phyloP scores from a whole-genome alignment of 2,329 filamentous ascomycete species.

The Corynespora cassiicola region DNA sequence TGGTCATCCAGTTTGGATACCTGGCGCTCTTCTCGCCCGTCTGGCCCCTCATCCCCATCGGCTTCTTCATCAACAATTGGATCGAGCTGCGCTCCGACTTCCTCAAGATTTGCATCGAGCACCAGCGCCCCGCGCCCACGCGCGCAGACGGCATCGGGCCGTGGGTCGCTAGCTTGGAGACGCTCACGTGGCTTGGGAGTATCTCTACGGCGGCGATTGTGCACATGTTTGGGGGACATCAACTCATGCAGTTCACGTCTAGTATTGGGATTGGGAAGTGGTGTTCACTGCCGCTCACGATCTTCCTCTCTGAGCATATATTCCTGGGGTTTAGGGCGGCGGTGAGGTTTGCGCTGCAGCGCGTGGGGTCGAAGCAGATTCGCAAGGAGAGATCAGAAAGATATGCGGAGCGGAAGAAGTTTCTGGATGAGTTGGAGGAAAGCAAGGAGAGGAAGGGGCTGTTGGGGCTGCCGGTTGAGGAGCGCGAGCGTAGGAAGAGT shows the following conservation, averaged over 20 bases:
- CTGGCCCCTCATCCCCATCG: conserved; percentile 42
- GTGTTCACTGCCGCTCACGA: conserved; percentile 36
- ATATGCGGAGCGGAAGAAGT: conserved; percentile 34
- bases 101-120: conserved; percentile 40
- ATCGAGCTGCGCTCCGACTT: conserved; percentile 43
- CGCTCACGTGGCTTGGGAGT: conserved; percentile 41
- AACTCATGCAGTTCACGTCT: conserved; percentile 15
- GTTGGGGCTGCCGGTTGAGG: conserved; percentile 25
- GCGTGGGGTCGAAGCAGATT: conserved; percentile 37
- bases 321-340: conserved; percentile 37
- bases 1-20: conserved; percentile 45
- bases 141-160: conserved; percentile 41
- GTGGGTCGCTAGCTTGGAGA: conserved; percentile 39
- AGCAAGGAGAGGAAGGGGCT: conserved; percentile 19
- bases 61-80: conserved; percentile 46
- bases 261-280: conserved; percentile 29
- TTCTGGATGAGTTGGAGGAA: conserved; percentile 34
- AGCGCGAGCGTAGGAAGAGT: conserved; percentile 38
- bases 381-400: conserved; percentile 30
- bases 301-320: conserved; percentile 40
- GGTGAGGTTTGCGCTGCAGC: conserved; percentile 30
- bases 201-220: conserved; percentile 40
- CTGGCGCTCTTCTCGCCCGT: conserved; percentile 42
- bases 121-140: conserved; percentile 33
- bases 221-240: conserved; percentile 34